These are phyloP conservation scores for Lasiosphaeriaceae sp. DNA, from an alignment of 495 filamentous ascomycete genomes.

Conservation along the genomic window DNA sequence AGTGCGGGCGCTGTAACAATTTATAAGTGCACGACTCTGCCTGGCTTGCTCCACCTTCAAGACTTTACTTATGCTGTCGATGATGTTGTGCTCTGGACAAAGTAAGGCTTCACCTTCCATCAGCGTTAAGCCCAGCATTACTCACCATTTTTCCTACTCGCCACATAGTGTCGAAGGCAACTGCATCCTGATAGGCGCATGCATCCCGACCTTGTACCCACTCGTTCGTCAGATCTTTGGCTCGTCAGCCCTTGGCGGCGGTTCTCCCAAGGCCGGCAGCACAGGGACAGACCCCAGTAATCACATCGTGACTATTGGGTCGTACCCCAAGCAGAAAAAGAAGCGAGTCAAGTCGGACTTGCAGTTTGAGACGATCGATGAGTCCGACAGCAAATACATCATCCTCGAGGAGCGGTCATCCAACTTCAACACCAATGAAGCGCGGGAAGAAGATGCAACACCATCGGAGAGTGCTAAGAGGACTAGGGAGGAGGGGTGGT, in stretches of 20 bases:
- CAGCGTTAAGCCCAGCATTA: conserved; percentile 7
- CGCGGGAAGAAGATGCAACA: background rate
- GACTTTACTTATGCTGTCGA: conserved; percentile 25
- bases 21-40: conserved; percentile 23
- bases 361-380: conserved; percentile 16
- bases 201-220: conserved; percentile 22
- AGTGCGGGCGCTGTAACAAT: conserved; percentile 17
- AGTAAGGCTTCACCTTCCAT: too few relatives aligned
- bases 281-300: background rate
- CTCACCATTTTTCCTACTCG: background rate
- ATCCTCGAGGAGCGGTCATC: conserved; percentile 16
- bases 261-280: background rate
- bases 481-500: background rate
- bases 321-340: conserved; percentile 17
- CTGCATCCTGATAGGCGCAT: conserved; percentile 21
- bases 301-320: conserved; percentile 23
- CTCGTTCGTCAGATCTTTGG: conserved; percentile 21
- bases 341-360: conserved; percentile 2
- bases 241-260: conserved; percentile 10
- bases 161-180: conserved; percentile 22
- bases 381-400: conserved; percentile 17
- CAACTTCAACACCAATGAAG: conserved; percentile 5
- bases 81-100: conserved; percentile 24
- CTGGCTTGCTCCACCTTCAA: conserved; percentile 2
- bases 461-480: background rate